These are phyloP conservation scores for Asclepias syriaca DNA, from an alignment of 257 asterid species.

Conservation along the genomic window DNA sequence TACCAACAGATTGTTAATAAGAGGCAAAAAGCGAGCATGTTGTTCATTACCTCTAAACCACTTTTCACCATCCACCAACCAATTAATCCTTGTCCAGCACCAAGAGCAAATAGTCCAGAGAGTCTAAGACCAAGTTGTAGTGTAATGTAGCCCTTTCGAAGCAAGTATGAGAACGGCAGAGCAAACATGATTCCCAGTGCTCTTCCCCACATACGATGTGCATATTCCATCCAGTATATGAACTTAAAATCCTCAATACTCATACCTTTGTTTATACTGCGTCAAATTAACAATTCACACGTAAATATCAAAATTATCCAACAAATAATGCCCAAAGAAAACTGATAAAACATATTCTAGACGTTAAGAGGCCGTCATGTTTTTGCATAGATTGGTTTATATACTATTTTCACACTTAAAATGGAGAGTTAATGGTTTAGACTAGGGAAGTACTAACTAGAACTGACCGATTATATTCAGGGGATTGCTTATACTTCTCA, in stretches of 20 bases:
- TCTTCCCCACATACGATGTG: conserved; percentile 99
- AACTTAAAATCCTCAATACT: conserved; percentile 78
- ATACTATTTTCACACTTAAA: not conserved
- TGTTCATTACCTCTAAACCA: conserved; percentile 76
- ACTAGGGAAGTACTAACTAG: not conserved
- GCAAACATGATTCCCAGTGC: conserved; percentile 94
- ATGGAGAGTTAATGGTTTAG: not conserved
- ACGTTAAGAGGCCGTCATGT: not conserved
- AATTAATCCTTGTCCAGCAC: conserved; percentile 94
- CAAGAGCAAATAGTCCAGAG: conserved; percentile 84
- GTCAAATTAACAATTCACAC: conserved; percentile 7
- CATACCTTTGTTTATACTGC: conserved; percentile 90
- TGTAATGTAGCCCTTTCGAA: conserved; percentile 89
- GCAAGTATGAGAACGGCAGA: conserved; percentile 85
- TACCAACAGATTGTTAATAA: conserved; percentile 6
- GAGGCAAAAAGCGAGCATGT: conserved; percentile 2
- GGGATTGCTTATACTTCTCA: conserved; percentile 90
- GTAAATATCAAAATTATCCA: not conserved
- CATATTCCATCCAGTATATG: conserved; percentile 99
- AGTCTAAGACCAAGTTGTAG: conserved; percentile 66
- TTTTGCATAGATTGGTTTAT: not conserved
- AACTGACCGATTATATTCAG: conserved; percentile 78
- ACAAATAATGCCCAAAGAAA: not conserved
- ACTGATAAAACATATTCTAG: not conserved
- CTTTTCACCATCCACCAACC: conserved; percentile 99